These are phyloP conservation scores for Penicillium rolfsii DNA, from an alignment of 2,329 filamentous ascomycete genomes.

Conservation along the genomic window DNA sequence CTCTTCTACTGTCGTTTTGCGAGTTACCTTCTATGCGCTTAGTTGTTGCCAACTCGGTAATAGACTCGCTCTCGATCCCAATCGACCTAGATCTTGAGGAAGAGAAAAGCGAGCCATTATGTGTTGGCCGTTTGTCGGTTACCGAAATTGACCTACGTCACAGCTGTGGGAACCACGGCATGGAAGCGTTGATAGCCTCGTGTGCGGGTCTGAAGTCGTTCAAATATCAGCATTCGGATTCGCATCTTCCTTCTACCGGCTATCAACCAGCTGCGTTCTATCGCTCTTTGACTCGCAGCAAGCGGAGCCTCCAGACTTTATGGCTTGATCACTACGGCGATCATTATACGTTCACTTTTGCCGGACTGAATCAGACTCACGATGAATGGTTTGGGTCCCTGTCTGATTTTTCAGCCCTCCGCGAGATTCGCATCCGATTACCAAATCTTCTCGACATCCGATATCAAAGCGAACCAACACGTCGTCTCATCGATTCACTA, in stretches of 20 bases:
- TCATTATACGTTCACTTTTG: constrained; percentile 35
- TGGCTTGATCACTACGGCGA: constrained; percentile 36
- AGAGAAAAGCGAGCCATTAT: neutral
- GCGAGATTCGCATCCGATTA: constrained; percentile 36
- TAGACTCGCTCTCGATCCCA: constrained; percentile 26
- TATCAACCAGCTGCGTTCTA: constrained; percentile 34
- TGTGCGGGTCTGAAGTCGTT: constrained; percentile 33
- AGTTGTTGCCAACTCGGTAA: constrained; percentile 31
- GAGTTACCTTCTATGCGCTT: constrained; percentile 30
- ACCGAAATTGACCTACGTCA: constrained; percentile 31
- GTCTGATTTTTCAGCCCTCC: constrained; percentile 32
- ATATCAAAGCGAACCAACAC: constrained; percentile 31
- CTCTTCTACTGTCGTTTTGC: constrained; percentile 33
- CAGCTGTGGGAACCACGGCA: constrained; percentile 34
- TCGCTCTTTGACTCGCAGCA: constrained; percentile 30
- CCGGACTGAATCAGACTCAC: constrained; percentile 34
- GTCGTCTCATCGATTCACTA: constrained; percentile 29
- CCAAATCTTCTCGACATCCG: constrained; percentile 37
- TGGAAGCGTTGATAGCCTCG: constrained; percentile 27
- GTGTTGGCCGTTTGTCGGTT: constrained; percentile 22
- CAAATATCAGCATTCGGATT: constrained; percentile 39
- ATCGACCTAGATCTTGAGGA: neutral
- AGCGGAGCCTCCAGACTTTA: constrained; percentile 30
- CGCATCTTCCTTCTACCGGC: constrained; percentile 30
- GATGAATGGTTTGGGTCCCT: constrained; percentile 39